A percentile compares a stretch with the other conserved stretches of the same genome.
phyloP scores from a whole-genome alignment of 1,284 basidiomycete species.

The Naganishia cerealis region DNA sequence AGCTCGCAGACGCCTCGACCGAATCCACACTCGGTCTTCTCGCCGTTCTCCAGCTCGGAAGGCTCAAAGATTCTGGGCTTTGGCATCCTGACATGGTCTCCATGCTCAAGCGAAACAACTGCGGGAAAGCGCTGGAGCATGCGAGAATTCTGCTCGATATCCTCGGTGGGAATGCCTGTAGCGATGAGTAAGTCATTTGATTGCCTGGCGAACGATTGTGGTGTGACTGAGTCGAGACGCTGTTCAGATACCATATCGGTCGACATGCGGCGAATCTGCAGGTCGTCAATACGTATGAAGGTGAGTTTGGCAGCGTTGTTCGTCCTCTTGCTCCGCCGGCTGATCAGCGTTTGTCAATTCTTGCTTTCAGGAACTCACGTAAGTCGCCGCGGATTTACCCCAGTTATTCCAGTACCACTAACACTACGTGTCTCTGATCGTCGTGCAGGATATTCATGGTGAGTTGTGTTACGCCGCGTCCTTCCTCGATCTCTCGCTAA shows the following conservation, averaged over 20 bases:
- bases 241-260: slow-evolving; percentile 74
- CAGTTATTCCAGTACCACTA: not conserved
- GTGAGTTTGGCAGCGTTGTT: slow-evolving; percentile 53
- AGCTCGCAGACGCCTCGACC: slow-evolving; percentile 86
- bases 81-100: slow-evolving; percentile 91
- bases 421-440: not conserved
- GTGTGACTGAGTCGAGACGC: too few relatives aligned
- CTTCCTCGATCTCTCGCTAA: slow-evolving; percentile 28
- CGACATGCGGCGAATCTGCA: slow-evolving; percentile 88
- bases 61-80: slow-evolving; percentile 78
- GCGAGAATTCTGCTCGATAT: slow-evolving; percentile 78
- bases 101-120: slow-evolving; percentile 93
- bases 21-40: slow-evolving; percentile 80
- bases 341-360: slow-evolving; percentile 29
- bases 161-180: slow-evolving; percentile 83
- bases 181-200: slow-evolving; percentile 70
- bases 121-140: slow-evolving; percentile 84
- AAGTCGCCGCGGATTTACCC: slow-evolving; percentile 38
- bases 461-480: slow-evolving; percentile 7
- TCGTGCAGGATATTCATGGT: slow-evolving; percentile 69
- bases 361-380: slow-evolving; percentile 59
- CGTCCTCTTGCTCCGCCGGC: slow-evolving; percentile 1
- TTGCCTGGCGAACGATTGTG: not conserved
- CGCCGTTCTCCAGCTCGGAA: slow-evolving; percentile 75
- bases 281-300: slow-evolving; percentile 89